Evolutionary conservation across 1,284 basidiomycete genomes (phyloP).

Genomic region (Xerocomus minutiporus): DNA sequence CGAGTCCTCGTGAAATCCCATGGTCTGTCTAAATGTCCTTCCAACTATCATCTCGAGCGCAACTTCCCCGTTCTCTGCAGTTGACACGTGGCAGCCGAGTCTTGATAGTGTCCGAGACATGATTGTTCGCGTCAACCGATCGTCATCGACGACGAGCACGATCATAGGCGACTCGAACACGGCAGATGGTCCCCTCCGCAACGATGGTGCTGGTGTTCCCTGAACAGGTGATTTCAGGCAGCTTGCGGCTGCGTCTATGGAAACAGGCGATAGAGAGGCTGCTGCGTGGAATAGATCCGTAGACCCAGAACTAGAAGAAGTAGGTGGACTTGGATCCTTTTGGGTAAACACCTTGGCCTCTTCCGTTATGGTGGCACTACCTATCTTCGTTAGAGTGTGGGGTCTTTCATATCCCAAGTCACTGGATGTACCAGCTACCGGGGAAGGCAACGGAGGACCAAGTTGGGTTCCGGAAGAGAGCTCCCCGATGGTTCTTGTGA

Average conservation of each 20-base stretch:
- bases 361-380: conserved; percentile 11
- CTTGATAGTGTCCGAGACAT: conserved; percentile 80
- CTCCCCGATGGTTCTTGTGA: conserved; percentile 46
- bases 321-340: conserved; percentile 1
- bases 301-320: conserved; percentile 4
- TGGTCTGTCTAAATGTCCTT: conserved; percentile 4
- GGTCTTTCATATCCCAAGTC: not conserved
- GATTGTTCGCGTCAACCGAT: conserved; percentile 72
- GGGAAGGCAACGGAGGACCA: conserved; percentile 35
- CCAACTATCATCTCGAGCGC: conserved; percentile 73
- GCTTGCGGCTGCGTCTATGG: conserved; percentile 10
- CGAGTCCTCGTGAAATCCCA: not conserved
- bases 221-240: conserved; percentile 12
- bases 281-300: conserved; percentile 1
- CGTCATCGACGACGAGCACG: conserved; percentile 76
- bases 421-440: conserved; percentile 5
- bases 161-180: conserved; percentile 45
- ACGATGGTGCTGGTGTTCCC: conserved; percentile 20
- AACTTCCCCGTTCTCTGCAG: conserved; percentile 84
- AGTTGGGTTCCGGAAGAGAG: conserved; percentile 43
- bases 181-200: conserved; percentile 27
- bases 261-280: conserved; percentile 1
- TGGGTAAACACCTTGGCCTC: conserved; percentile 3
- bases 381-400: not conserved
- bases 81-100: conserved; percentile 72